Evolutionary conservation across 805 yeast species (phyloP).

Genomic region (Myxozyma monticola): DNA sequence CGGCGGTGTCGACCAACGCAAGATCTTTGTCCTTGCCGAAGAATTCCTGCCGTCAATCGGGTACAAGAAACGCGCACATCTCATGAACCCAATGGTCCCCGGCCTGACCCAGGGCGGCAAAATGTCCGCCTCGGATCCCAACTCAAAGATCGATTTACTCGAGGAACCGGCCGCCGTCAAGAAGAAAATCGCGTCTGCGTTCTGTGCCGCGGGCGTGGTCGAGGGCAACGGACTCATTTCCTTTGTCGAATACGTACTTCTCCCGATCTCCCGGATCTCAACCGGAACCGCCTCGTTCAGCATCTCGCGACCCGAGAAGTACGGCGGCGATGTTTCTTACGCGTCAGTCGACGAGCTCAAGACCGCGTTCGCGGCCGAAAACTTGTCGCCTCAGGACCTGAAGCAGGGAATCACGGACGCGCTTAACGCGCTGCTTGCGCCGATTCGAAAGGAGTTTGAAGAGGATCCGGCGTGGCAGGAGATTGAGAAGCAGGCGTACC

Average conservation of each 20-base stretch:
- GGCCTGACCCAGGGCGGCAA: constrained; percentile 94
- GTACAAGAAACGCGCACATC: constrained; percentile 95
- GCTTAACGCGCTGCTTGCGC: constrained; percentile 76
- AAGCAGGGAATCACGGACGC: constrained; percentile 88
- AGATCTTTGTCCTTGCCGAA: constrained; percentile 94
- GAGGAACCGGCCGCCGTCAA: constrained; percentile 86
- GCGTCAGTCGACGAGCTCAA: constrained; percentile 65
- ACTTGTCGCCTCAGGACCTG: constrained; percentile 86
- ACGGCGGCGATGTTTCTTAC: constrained; percentile 89
- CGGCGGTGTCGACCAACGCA: constrained; percentile 99
- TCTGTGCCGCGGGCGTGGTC: constrained; percentile 91
- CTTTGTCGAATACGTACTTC: constrained; percentile 77
- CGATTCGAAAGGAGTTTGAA: constrained; percentile 71
- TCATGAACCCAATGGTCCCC: constrained; percentile 99
- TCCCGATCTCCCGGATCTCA: constrained; percentile 76
- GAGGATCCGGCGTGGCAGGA: constrained; percentile 69
- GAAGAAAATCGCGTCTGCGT: constrained; percentile 90
- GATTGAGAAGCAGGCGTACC: constrained; percentile 79
- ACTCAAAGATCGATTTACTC: constrained; percentile 88
- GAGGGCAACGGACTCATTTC: constrained; percentile 89
- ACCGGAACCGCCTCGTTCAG: constrained; percentile 46
- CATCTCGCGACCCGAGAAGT: constrained; percentile 91
- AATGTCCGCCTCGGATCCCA: constrained; percentile 99
- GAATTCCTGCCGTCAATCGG: constrained; percentile 85
- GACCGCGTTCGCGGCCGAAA: constrained; percentile 68